Percentiles rank a stretch among this genome's conserved stretches.
Conservation (phyloP, 2,329 filamentous ascomycete species). For the Cyanodermella asteris region DNA sequence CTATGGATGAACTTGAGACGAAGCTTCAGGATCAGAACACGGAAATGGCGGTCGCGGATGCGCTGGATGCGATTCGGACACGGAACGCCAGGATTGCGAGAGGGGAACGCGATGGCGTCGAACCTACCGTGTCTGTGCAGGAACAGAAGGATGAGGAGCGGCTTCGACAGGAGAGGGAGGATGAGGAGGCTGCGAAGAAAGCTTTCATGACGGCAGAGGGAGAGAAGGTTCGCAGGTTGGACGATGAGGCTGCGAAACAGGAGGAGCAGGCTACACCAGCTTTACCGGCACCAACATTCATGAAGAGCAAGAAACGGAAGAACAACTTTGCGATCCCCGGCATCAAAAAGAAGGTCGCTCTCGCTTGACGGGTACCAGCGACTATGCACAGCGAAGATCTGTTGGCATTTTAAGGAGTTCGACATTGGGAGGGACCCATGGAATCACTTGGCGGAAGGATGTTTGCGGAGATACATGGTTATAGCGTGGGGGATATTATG, state of each 20-base stretch:
- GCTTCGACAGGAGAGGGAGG: slow-evolving; percentile 52
- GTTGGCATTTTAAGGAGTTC: no score
- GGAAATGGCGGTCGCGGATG: slow-evolving; percentile 94
- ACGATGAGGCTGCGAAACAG: slow-evolving; percentile 26
- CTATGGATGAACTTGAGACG: slow-evolving; percentile 85
- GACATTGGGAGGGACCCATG: no score
- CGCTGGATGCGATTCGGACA: slow-evolving; percentile 80
- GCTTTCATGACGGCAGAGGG: slow-evolving; percentile 50
- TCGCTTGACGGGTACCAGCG: slow-evolving; percentile 14
- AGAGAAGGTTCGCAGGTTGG: slow-evolving; percentile 28
- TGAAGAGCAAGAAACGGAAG: no score
- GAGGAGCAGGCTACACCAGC: slow-evolving; percentile 10
- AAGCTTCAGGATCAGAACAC: slow-evolving; percentile 83
- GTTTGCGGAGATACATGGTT: no score
- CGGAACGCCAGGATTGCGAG: slow-evolving; percentile 74
- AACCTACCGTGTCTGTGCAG: slow-evolving; percentile 30
- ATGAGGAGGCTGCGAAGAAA: slow-evolving; percentile 55
- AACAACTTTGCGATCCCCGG: no score
- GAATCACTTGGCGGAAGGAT: no score
- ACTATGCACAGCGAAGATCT: no score
- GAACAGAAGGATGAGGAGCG: slow-evolving; percentile 36
- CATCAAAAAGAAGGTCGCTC: no score
- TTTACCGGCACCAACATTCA: no score
- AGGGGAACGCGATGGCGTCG: slow-evolving; percentile 44
- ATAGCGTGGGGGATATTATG: no score